Base-by-base conservation (phyloP, 2,329 filamentous ascomycete genomes). In the Metarhizium humberi region DNA sequence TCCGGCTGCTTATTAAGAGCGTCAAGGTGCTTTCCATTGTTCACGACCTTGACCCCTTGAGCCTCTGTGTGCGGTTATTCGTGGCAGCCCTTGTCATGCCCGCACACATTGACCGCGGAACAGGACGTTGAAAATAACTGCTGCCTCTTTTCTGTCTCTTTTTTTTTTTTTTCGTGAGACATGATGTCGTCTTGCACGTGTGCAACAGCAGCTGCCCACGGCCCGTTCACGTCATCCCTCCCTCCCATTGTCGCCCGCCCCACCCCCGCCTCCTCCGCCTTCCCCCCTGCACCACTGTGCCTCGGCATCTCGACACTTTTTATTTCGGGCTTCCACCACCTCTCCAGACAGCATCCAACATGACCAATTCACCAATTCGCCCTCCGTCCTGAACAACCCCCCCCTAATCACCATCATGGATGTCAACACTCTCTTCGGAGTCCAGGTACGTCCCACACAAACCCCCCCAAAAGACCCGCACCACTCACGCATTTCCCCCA, bases 371-470 rank as follows among this genome's bases (percentile, higher is more conserved):
- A 38, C 45, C 30, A 40, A 50, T 25, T 30, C 18, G 29, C 20
- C 30, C 36, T 18, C 29, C 30, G n/a, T 11, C 34, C 18, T 36
- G 45, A 38, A 54, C 45, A 13, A 13, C 0, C 2, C 18, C 30
- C 30, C 30, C 48, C 16, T 16, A 13, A 32, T 47, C 36, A 18
- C 7, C 32, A 69, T 56, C 55, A 84, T 85, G 81, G 79, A 85
- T 64, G 63, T 75, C 11, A 69, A 74, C 60, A 76, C 60, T 58
- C 72, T 85, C 42, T 85, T 85, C 64, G 71, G 78, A 60, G 80
- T 85, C 61, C 80, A 84, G 75, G 81, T 82, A 64, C 25, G 25
- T 4, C 36, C 20, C 18, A n/a, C 29, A 38, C 4, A 32, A 8
- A 11, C 29, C 25, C 1, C 36, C n/a, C 20, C 25, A 16, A 29